phyloP scores from a whole-genome alignment of 2,329 filamentous ascomycete genomes.

The Diaporthe amygdali region DNA sequence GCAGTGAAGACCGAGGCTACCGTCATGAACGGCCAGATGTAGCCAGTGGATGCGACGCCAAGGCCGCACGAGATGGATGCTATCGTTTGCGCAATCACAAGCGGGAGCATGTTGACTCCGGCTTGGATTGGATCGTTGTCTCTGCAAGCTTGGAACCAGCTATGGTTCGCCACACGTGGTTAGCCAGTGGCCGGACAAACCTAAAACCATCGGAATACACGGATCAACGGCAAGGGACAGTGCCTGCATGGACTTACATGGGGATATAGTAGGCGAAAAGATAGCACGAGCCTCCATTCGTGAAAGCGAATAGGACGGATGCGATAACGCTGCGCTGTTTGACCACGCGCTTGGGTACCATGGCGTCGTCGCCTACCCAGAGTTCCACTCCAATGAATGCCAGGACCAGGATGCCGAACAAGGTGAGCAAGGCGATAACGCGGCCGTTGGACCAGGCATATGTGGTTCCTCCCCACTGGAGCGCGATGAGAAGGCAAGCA shows the following conservation, averaged over 20 bases:
- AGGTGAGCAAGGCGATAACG: constrained; percentile 48
- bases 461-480: constrained; percentile 39
- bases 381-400: constrained; percentile 45
- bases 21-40: constrained; percentile 45
- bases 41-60: constrained; percentile 42
- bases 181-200: too few species aligned
- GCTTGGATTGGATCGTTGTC: constrained; percentile 42
- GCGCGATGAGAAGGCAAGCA: constrained; percentile 36
- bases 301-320: constrained; percentile 37
- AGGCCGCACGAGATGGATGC: constrained; percentile 43
- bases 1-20: constrained; percentile 24
- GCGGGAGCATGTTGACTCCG: constrained; percentile 46
- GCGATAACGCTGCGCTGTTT: constrained; percentile 43
- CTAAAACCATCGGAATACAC: too few species aligned
- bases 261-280: constrained; percentile 27
- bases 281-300: constrained; percentile 32
- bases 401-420: constrained; percentile 44
- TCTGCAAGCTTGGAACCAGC: constrained; percentile 49
- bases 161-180: too few species aligned
- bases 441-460: constrained; percentile 41
- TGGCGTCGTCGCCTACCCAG: constrained; percentile 41
- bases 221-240: too few species aligned
- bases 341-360: constrained; percentile 45
- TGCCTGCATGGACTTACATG: constrained; percentile 8
- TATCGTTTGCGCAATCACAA: constrained; percentile 43